Evolutionary conservation across 108 stramenopile genomes (phyloP).

Genomic region (Skeletonema tropicum): DNA sequence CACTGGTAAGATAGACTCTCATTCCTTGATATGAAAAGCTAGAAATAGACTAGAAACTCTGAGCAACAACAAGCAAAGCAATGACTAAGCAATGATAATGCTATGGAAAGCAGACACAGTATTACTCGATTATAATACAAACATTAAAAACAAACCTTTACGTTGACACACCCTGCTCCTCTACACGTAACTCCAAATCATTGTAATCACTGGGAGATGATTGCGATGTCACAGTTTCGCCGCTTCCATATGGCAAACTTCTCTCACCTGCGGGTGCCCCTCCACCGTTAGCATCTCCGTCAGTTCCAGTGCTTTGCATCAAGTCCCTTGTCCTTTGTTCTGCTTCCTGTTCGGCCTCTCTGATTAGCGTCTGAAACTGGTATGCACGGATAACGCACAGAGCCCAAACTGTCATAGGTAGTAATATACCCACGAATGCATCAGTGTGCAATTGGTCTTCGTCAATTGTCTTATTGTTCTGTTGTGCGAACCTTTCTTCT

Average conservation of each 20-base stretch:
- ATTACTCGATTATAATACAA: not conserved
- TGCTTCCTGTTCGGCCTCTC: slow-evolving; percentile 81
- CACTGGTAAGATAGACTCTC: too few species aligned
- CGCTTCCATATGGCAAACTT: not conserved
- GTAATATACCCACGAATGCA: slow-evolving; percentile 63
- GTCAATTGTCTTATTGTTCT: slow-evolving; percentile 27
- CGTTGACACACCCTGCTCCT: not conserved
- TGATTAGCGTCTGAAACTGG: slow-evolving; percentile 70
- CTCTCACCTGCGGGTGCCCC: not conserved
- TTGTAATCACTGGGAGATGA: not conserved
- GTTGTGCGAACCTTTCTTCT: slow-evolving; percentile 30
- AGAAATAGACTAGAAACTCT: too few species aligned
- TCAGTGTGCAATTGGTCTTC: slow-evolving; percentile 34
- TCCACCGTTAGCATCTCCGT: not conserved
- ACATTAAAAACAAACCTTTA: not conserved
- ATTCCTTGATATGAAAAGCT: too few species aligned
- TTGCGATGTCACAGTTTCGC: not conserved
- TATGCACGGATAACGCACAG: slow-evolving; percentile 74
- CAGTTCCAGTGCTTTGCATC: not conserved
- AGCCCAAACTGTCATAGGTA: slow-evolving; percentile 76
- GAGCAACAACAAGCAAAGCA: too few species aligned
- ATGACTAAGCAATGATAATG: too few species aligned
- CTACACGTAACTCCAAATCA: not conserved
- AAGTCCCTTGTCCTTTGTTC: slow-evolving; percentile 49
- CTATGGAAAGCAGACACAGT: too few species aligned